Evolutionary conservation across 352 stramenopile genomes (phyloP).

Genomic region (Phytophthora melonis): DNA sequence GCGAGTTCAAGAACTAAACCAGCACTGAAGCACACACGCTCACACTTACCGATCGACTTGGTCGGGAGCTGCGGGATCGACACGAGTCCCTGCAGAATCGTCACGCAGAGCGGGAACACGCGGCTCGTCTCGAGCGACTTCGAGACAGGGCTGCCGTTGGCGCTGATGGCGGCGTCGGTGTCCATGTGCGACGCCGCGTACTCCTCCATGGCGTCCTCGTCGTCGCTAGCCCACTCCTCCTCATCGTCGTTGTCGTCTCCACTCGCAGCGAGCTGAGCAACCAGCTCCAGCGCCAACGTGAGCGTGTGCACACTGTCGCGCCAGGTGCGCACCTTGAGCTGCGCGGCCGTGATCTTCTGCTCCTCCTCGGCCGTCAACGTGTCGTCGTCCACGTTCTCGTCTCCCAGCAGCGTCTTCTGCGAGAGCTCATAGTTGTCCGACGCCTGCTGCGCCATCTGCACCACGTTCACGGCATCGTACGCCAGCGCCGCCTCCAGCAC

Average conservation of each 20-base stretch:
- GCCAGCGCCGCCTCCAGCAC: conserved; percentile 76
- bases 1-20: neutral
- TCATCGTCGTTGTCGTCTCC: conserved; percentile 77
- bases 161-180: conserved; percentile 15
- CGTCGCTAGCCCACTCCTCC: conserved; percentile 88
- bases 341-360: conserved; percentile 68
- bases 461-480: conserved; percentile 82
- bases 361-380: conserved; percentile 65
- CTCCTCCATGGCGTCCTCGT: conserved; percentile 91
- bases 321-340: conserved; percentile 78
- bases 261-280: conserved; percentile 68
- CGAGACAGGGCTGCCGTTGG: conserved; percentile 32
- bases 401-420: conserved; percentile 67
- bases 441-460: conserved; percentile 77
- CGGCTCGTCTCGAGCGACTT: conserved; percentile 55
- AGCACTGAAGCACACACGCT: neutral
- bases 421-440: conserved; percentile 68
- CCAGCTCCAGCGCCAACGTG: conserved; percentile 78
- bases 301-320: conserved; percentile 85
- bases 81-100: conserved; percentile 82
- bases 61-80: conserved; percentile 67
- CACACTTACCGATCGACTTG: conserved; percentile 53
- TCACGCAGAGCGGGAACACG: conserved; percentile 64
- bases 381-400: conserved; percentile 75
- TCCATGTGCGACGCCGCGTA: conserved; percentile 78